Percentiles rank a stretch among this genome's conserved stretches.
Conservation (phyloP, 257 asterid species). For the Solanum peruvianum region DNA sequence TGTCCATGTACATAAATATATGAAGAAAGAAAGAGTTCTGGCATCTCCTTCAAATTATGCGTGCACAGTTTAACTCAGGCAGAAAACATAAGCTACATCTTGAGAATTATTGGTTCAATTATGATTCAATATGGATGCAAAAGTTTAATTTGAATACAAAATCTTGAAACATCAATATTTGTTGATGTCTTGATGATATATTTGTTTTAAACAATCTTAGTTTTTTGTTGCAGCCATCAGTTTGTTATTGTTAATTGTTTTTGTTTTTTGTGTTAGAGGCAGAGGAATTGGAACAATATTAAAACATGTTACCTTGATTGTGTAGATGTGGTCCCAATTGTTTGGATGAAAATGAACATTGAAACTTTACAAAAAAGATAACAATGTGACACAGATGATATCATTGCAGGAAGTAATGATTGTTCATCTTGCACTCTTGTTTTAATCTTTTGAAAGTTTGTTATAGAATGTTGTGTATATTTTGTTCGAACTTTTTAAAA, state of each 20-base stretch:
- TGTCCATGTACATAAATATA: not conserved
- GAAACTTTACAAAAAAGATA: not conserved
- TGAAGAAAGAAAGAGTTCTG: not conserved
- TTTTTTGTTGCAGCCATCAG: not conserved
- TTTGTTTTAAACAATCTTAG: not conserved
- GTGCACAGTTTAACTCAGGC: not conserved
- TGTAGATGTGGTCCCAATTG: slow-evolving; percentile 2
- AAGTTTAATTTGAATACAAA: not conserved
- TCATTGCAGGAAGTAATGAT: not conserved
- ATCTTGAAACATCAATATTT: not conserved
- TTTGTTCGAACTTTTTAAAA: not conserved
- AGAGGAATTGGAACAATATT: not conserved
- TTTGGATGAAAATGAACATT: not conserved
- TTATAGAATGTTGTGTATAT: not conserved
- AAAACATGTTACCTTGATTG: not conserved
- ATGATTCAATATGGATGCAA: not conserved
- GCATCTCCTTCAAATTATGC: not conserved
- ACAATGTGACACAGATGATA: not conserved
- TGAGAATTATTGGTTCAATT: not conserved
- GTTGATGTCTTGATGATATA: not conserved
- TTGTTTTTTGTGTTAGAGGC: not conserved
- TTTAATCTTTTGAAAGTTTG: not conserved
- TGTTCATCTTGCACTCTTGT: not conserved
- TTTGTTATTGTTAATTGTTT: not conserved
- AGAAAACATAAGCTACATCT: not conserved